phyloP scores from a whole-genome alignment of 345 rosid genomes.

The Citrus australasica region DNA sequence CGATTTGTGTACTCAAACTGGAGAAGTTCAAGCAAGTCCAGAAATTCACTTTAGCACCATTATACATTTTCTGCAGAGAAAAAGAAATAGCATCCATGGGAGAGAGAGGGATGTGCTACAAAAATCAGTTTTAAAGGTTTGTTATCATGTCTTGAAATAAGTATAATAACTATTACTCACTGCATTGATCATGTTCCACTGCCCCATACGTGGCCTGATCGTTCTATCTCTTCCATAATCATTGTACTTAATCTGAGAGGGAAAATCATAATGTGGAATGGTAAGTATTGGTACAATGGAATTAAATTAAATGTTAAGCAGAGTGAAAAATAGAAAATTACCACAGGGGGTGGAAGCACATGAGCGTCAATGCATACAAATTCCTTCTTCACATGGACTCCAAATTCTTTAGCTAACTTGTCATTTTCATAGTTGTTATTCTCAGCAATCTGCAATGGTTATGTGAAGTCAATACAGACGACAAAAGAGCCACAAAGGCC shows the following conservation, averaged over 20 bases:
- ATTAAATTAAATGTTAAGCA: neutral
- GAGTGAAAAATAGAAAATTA: slow-evolving; percentile 12
- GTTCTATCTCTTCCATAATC: slow-evolving; percentile 40
- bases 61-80: slow-evolving; percentile 61
- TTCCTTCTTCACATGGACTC: slow-evolving; percentile 39
- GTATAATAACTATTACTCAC: slow-evolving; percentile 25
- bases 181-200: slow-evolving; percentile 79
- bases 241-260: slow-evolving; percentile 58
- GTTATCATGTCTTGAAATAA: neutral
- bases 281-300: neutral
- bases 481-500: neutral
- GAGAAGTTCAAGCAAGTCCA: slow-evolving; percentile 75
- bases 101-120: neutral
- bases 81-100: neutral
- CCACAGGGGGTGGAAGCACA: slow-evolving; percentile 65
- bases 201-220: slow-evolving; percentile 50
- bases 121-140: neutral
- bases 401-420: slow-evolving; percentile 46
- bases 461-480: neutral
- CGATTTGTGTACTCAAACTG: slow-evolving; percentile 7
- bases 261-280: neutral
- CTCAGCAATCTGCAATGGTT: slow-evolving; percentile 32
- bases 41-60: slow-evolving; percentile 51
- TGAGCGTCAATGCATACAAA: slow-evolving; percentile 52
- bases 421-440: slow-evolving; percentile 1